phyloP scores from a whole-genome alignment of 192 early-diverging fungal species.

The Dimargaris xerosporica region DNA sequence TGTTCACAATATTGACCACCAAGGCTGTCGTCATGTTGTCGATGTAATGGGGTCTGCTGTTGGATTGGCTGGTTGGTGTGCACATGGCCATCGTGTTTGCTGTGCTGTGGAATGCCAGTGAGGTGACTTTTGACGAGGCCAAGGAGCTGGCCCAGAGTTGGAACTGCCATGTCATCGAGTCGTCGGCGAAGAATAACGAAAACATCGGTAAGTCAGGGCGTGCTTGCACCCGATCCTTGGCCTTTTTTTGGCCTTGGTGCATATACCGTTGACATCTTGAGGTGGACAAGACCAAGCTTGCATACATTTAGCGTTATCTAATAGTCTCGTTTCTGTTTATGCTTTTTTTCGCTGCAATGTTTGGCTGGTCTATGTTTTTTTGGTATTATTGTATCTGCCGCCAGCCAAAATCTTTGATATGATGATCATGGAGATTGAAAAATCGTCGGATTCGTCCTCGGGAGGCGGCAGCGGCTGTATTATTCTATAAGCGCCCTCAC shows the following conservation, averaged over 20 bases:
- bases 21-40: background rate
- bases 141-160: slow-evolving; percentile 62
- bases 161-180: slow-evolving; percentile 76
- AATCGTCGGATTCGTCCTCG: slow-evolving; percentile 39
- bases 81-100: background rate
- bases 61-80: background rate
- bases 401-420: slow-evolving; percentile 58
- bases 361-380: background rate
- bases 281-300: background rate
- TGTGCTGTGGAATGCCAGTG: slow-evolving; percentile 18
- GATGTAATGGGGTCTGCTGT: background rate
- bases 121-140: slow-evolving; percentile 68
- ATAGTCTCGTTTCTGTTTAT: background rate
- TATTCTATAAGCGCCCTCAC: slow-evolving; percentile 21
- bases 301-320: background rate
- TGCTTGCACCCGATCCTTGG: background rate
- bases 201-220: slow-evolving; percentile 50
- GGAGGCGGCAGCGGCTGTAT: slow-evolving; percentile 37
- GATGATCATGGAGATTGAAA: slow-evolving; percentile 74
- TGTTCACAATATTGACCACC: background rate
- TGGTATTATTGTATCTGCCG: slow-evolving; percentile 1
- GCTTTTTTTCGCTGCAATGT: background rate
- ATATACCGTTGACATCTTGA: background rate
- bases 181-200: slow-evolving; percentile 80
- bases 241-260: background rate